These are phyloP conservation scores for Botrytis galanthina DNA, from an alignment of 2,329 filamentous ascomycete species.

Conservation along the genomic window DNA sequence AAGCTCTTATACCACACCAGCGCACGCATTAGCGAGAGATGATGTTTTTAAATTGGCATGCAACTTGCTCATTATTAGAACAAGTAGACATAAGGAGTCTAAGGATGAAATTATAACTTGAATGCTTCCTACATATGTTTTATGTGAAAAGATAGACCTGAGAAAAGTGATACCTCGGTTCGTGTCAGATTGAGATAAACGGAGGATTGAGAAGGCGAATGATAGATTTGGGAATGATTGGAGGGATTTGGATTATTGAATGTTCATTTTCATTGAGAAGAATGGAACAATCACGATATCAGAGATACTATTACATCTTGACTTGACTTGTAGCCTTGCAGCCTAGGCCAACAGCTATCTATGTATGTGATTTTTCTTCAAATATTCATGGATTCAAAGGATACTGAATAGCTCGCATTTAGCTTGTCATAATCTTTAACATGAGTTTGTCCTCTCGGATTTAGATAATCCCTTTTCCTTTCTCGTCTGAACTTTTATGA, in stretches of 20 bases:
- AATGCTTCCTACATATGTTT: not conserved
- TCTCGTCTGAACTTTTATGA: not conserved
- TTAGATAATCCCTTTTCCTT: not conserved
- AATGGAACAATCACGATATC: not conserved
- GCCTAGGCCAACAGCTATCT: not conserved
- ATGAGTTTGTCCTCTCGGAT: not conserved
- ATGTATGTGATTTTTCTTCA: not conserved
- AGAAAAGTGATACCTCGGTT: not conserved
- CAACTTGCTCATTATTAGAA: not conserved
- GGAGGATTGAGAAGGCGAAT: not conserved
- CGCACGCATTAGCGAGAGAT: constrained; percentile 12
- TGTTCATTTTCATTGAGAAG: not conserved
- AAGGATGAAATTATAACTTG: not conserved
- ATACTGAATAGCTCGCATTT: not conserved
- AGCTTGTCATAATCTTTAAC: not conserved
- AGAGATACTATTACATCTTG: not conserved
- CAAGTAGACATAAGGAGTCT: constrained; percentile 6
- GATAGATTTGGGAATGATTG: not conserved
- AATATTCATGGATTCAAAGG: not conserved
- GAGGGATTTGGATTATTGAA: not conserved
- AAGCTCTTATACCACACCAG: constrained; percentile 18
- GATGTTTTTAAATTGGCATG: constrained; percentile 8
- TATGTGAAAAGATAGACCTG: not conserved
- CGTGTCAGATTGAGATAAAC: not conserved
- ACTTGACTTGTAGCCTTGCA: not conserved